Conservation (phyloP, 495 filamentous ascomycete genomes). For the Astrothelium subdiscretum region DNA sequence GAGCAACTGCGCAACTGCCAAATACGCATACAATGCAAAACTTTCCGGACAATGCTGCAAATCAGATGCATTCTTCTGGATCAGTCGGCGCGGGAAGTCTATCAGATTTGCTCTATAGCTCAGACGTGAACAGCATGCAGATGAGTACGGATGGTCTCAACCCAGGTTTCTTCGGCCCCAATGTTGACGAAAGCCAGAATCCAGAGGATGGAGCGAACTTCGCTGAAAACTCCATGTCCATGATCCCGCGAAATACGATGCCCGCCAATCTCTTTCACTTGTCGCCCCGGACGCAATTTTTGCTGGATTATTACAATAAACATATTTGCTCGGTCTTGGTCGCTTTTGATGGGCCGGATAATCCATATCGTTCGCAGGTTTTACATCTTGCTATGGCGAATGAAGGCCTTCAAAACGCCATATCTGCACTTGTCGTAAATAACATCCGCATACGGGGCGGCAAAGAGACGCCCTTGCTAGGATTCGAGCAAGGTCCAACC, state of each 20-base stretch:
- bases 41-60: not conserved
- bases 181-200: conserved; percentile 3
- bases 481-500: not conserved
- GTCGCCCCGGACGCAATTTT: conserved; percentile 44
- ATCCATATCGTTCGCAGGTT: conserved; percentile 79
- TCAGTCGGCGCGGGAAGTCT: not conserved
- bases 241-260: not conserved
- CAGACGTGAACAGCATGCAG: not conserved
- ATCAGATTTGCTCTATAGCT: not conserved
- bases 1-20: not conserved
- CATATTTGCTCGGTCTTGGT: conserved; percentile 85
- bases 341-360: conserved; percentile 71
- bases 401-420: conserved; percentile 77
- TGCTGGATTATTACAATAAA: conserved; percentile 73
- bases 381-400: conserved; percentile 66
- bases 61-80: not conserved
- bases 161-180: not conserved
- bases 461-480: not conserved
- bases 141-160: conserved; percentile 4
- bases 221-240: conserved; percentile 1
- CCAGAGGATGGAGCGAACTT: conserved; percentile 1
- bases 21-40: not conserved
- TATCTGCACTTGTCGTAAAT: conserved; percentile 79
- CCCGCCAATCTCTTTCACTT: conserved; percentile 17
- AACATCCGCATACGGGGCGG: conserved; percentile 46